These are phyloP conservation scores for Phytophthora macrochlamydospora DNA, from an alignment of 352 stramenopile species.

Conservation along the genomic window DNA sequence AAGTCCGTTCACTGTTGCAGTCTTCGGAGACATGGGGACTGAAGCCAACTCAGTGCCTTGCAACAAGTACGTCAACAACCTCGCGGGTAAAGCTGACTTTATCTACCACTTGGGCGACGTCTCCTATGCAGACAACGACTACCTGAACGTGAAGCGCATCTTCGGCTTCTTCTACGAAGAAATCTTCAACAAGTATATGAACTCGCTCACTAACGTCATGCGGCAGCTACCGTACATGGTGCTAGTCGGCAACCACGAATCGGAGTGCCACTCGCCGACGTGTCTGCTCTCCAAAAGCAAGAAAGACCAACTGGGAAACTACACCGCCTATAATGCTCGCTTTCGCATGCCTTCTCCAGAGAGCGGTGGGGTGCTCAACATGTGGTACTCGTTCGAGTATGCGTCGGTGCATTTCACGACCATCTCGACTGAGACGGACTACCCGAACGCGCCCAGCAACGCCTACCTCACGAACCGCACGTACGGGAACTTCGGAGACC, in stretches of 20 bases:
- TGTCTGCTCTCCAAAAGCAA: slow-evolving; percentile 31
- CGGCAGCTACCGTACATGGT: slow-evolving; percentile 67
- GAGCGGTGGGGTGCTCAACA: slow-evolving; percentile 58
- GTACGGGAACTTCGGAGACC: slow-evolving; percentile 56
- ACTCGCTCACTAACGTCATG: slow-evolving; percentile 45
- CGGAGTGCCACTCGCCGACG: slow-evolving; percentile 47
- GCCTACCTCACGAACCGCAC: slow-evolving; percentile 34
- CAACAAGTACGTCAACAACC: slow-evolving; percentile 35
- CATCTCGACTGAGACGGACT: slow-evolving; percentile 82
- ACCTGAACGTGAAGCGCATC: slow-evolving; percentile 12
- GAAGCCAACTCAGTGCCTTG: slow-evolving; percentile 25
- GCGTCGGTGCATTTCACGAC: slow-evolving; percentile 80
- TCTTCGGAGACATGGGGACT: slow-evolving; percentile 32
- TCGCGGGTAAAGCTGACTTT: slow-evolving; percentile 25
- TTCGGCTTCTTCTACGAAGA: slow-evolving; percentile 45
- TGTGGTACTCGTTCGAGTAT: slow-evolving; percentile 91
- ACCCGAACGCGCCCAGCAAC: slow-evolving; percentile 44
- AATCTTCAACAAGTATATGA: slow-evolving; percentile 74
- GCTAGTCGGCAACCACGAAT: slow-evolving; percentile 73
- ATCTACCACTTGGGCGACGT: slow-evolving; percentile 36
- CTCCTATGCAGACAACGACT: slow-evolving; percentile 36
- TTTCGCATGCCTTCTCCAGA: slow-evolving; percentile 86
- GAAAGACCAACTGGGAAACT: slow-evolving; percentile 44
- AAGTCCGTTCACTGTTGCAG: slow-evolving; percentile 19
- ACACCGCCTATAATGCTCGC: slow-evolving; percentile 74